Conservation (phyloP, 768 basidiomycete genomes). For the Boletus vinaceobasis region DNA sequence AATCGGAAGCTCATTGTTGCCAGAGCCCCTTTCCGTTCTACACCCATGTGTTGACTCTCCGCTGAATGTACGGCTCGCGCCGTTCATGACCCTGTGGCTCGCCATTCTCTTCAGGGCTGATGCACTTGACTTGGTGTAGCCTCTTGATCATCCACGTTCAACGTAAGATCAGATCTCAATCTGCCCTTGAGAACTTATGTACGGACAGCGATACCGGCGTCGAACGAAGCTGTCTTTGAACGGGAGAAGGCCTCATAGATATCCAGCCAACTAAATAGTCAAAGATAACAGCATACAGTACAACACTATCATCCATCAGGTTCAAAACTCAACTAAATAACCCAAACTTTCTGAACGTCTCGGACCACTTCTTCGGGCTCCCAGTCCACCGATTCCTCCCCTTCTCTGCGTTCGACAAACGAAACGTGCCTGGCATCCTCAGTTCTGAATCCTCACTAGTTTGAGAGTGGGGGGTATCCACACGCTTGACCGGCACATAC, state of each 20-base stretch:
- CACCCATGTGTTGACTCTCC: no score
- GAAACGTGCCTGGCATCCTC: constrained; percentile 54
- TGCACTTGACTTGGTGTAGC: not conserved
- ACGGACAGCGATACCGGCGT: no score
- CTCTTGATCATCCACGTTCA: not conserved
- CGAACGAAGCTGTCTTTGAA: no score
- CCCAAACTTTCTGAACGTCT: constrained; percentile 22
- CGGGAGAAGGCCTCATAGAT: no score
- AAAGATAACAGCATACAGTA: not conserved
- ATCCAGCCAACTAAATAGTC: not conserved
- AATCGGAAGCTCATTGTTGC: no score
- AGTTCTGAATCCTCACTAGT: constrained; percentile 32
- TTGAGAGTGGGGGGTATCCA: constrained; percentile 4
- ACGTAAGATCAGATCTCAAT: not conserved
- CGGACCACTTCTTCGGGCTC: constrained; percentile 17
- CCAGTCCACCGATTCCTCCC: not conserved
- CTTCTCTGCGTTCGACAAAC: constrained; percentile 18
- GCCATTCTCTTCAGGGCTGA: not conserved
- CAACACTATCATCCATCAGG: not conserved
- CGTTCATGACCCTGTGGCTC: not conserved
- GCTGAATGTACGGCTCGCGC: not conserved
- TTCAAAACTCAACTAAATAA: constrained; percentile 16
- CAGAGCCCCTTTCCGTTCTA: no score
- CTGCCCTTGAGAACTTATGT: no score
- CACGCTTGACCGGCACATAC: not conserved